Evolutionary conservation across 306 rosid genomes (phyloP).

Genomic region (Inga oerstediana): DNA sequence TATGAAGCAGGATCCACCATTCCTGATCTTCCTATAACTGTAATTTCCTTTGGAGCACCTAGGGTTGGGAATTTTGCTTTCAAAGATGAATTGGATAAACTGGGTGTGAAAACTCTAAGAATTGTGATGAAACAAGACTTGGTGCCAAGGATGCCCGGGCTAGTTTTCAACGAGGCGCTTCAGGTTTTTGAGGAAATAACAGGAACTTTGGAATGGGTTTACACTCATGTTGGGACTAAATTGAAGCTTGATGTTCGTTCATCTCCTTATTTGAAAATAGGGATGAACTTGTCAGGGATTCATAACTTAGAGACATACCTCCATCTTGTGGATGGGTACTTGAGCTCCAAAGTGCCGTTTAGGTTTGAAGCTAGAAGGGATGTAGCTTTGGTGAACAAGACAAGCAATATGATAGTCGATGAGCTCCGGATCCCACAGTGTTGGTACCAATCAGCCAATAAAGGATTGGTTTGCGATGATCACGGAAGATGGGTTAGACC

Average conservation of each 20-base stretch:
- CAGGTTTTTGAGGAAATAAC: conserved; percentile 49
- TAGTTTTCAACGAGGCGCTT: conserved; percentile 53
- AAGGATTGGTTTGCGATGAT: conserved; percentile 61
- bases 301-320: conserved; percentile 70
- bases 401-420: conserved; percentile 61
- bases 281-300: conserved; percentile 50
- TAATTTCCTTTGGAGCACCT: conserved; percentile 73
- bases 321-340: conserved; percentile 70
- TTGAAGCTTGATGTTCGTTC: conserved; percentile 52
- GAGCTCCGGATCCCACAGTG: conserved; percentile 61
- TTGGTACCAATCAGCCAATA: conserved; percentile 70
- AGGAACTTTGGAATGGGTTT: conserved; percentile 56
- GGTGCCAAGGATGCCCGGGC: conserved; percentile 62
- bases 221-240: conserved; percentile 59
- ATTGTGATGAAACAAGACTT: conserved; percentile 58
- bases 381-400: conserved; percentile 68
- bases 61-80: conserved; percentile 72
- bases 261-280: conserved; percentile 59
- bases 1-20: conserved; percentile 49
- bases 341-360: conserved; percentile 32
- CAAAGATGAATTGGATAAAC: conserved; percentile 49
- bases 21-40: conserved; percentile 48
- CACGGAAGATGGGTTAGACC: conserved; percentile 85
- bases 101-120: conserved; percentile 55
- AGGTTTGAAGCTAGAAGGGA: conserved; percentile 64